phyloP scores from a whole-genome alignment of 73 alveolate species.

The Paramecium tetraurelia region DNA sequence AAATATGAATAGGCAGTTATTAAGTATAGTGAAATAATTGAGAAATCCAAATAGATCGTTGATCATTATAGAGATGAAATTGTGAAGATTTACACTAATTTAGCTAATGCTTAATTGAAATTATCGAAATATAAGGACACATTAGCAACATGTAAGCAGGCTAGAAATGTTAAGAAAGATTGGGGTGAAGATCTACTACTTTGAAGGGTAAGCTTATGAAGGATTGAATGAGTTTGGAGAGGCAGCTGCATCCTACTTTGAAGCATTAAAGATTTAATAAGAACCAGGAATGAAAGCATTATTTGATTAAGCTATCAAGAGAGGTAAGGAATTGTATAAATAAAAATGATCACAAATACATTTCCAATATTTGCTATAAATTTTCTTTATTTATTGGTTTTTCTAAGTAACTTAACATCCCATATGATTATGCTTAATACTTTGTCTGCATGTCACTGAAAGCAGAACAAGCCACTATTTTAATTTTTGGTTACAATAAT shows the following conservation, averaged over 20 bases:
- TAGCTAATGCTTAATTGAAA: not conserved
- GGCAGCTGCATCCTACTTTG: conserved; percentile 61
- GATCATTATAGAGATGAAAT: not conserved
- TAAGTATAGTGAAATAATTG: not conserved
- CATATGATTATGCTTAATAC: not conserved
- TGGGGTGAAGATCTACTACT: conserved; percentile 54
- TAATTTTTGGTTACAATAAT: not conserved
- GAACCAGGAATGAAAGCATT: conserved; percentile 20
- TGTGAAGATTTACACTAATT: conserved; percentile 50
- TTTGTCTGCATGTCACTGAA: not conserved
- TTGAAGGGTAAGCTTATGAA: conserved; percentile 54
- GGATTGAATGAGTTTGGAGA: conserved; percentile 52
- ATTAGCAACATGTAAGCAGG: not conserved
- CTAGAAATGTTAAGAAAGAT: conserved; percentile 18
- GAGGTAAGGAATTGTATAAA: not conserved
- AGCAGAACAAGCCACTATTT: conserved; percentile 6
- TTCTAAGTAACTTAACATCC: not conserved
- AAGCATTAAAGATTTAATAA: conserved; percentile 38
- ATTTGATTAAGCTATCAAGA: conserved; percentile 42
- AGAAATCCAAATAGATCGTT: not conserved
- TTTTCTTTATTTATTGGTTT: conserved; percentile 23
- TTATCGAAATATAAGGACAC: conserved; percentile 27
- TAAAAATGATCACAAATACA: conserved; percentile 16
- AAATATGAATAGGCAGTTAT: not conserved
- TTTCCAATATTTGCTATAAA: not conserved